Evolutionary conservation across 2,329 filamentous ascomycete species (phyloP), one percentile per base, ranked within the genome.

Genomic region (Fusarium domesticum): DNA sequence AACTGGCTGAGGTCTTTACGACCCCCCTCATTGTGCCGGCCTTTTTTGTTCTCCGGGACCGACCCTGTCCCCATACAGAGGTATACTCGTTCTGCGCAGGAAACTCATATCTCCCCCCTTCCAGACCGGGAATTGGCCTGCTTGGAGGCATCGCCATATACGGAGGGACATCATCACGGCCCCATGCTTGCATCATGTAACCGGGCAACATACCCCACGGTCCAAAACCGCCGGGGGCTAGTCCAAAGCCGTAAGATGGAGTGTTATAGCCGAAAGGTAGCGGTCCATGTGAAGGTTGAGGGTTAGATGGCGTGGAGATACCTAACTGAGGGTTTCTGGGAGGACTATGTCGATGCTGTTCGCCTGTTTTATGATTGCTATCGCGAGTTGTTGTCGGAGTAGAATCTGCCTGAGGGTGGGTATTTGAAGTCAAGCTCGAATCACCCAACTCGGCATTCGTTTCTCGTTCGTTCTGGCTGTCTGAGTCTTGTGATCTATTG

Each of bases 51-150:
- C 35, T 43, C 15, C 38, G 45, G 20, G 32, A 15, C 44, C 39
- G 47, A n/a, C 48, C 48, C 1, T 60, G 53, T 11, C 63, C 60
- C 65, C 67, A 68, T 25, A 68, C 66, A 3, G 67, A 69, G n/a
- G 42, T 58, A 18, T 59, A 31, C 2, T 59, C 56, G 19, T 53
- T 57, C 48, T 66, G 52, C 16, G 57, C 51, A 17, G 66, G 59
- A 49, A 62, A 58, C n/a, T 65, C 44, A 48, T 66, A 63, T 57
- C 64, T 56, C 51, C 66, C 56, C 5, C 43, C 51, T 2, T 23
- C 47, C 3, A 46, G 48, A 34, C 48, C 48, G 18, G 45, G 39
- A 1, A 47, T 37, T 4, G 45, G 39, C 34, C 47, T 44, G 18
- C 48, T 54, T 12, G 43, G 45, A 8, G 39, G 38, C 39, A 54